Evolutionary conservation across 1,284 basidiomycete genomes (phyloP), one percentile per base, ranked within the genome.

Genomic region (Boletus nobilissimus): DNA sequence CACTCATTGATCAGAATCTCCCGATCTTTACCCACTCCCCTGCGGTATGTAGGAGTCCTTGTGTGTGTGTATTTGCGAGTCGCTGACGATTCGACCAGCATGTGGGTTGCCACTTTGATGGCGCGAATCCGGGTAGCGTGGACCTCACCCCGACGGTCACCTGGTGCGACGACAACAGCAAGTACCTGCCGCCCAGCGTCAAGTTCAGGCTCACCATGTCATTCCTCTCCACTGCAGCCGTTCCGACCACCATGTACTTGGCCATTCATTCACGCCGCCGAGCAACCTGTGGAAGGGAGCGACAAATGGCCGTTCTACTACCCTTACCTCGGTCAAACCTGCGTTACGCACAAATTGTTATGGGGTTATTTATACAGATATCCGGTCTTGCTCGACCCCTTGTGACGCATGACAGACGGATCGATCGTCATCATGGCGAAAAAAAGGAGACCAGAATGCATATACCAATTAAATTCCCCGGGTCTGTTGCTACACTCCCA

Each of bases 401-500:
- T n/a, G n/a, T n/a, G n/a, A n/a, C n/a, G n/a, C n/a, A n/a, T n/a
- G n/a, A n/a, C n/a, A n/a, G n/a, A n/a, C n/a, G n/a, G n/a, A n/a
- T n/a, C n/a, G n/a, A n/a, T n/a, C n/a, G n/a, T n/a, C n/a, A n/a
- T n/a, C n/a, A n/a, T n/a, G n/a, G n/a, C n/a, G n/a, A n/a, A n/a
- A 40, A 39, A 36, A 26, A 60, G 67, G 57, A 57, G 54, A 38
- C 7, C 13, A 87, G 32, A 60, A 46, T 60, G 14, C 22, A 76
- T 77, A 84, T 80, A 96, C 97, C 85, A n/a, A n/a, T n/a, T 3
- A 99, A 86, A 83, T 97, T 97, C 18, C 84, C 85, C 6, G 88
- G 83, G 85, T 94, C 93, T 8, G 91, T 95, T 22, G 97, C 95
- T 84, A 88, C 82, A 94, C 90, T 84, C 98, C 96, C 74, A 98